Percentiles rank a stretch among this genome's conserved stretches.
Evolutionary conservation across 257 asterid genomes (phyloP).

Genomic region (Craterostigma plantagineum): DNA sequence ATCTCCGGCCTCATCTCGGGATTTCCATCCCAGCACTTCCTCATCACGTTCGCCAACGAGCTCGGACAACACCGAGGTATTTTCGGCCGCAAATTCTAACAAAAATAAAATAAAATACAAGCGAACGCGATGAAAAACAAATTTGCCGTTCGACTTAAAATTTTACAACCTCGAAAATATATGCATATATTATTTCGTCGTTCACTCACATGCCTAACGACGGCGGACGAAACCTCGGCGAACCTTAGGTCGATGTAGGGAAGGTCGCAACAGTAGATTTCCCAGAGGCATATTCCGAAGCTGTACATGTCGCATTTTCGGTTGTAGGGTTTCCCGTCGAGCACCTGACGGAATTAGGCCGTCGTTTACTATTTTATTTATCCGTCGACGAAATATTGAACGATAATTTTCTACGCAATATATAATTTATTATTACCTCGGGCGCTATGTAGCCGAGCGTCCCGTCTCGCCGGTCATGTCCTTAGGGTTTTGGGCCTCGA

Average conservation of each 20-base stretch:
- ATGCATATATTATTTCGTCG: background rate
- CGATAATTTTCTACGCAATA: too few species aligned
- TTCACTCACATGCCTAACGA: conserved; percentile 70
- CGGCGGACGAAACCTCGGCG: conserved; percentile 88
- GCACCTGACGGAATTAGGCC: conserved; percentile 25
- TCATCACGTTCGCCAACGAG: conserved; percentile 45
- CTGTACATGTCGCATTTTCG: conserved; percentile 92
- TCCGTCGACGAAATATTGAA: too few species aligned
- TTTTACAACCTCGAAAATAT: background rate
- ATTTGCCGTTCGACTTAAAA: too few species aligned
- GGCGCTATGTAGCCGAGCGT: conserved; percentile 99
- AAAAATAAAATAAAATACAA: background rate
- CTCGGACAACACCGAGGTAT: conserved; percentile 77
- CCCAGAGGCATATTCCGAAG: conserved; percentile 90
- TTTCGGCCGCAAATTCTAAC: too few species aligned
- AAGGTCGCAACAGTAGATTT: conserved; percentile 84
- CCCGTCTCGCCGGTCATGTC: conserved; percentile 98
- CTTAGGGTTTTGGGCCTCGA: conserved; percentile 83
- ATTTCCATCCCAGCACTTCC: conserved; percentile 58
- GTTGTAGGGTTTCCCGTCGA: conserved; percentile 88
- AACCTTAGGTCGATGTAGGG: conserved; percentile 76
- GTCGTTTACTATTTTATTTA: too few species aligned
- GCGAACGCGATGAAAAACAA: too few species aligned
- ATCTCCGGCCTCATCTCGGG: conserved; percentile 66
- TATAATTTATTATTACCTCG: conserved; percentile 29